Base-by-base conservation (phyloP, 2,329 filamentous ascomycete genomes). In the Cadophora sp. region DNA sequence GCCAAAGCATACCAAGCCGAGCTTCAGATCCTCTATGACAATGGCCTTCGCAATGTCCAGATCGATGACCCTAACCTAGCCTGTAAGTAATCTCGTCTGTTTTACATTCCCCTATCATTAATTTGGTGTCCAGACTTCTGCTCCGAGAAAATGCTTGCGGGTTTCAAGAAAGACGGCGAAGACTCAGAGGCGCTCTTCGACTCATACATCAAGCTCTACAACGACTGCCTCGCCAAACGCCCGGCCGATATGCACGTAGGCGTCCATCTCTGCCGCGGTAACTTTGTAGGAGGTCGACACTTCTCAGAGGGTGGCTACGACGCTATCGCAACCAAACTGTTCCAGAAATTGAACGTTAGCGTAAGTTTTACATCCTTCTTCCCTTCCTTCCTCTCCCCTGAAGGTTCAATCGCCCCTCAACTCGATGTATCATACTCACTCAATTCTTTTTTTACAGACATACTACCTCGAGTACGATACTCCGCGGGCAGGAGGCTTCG, bases 161-260 rank as follows among this genome's bases (percentile, higher is more conserved):
- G 90, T 19, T 93, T 90, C 87, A 86, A 86, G 64, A 85, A 85
- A 16, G 91, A 93, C 77, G 80, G 84, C 59, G 84, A 89, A 74
- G 93, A 94, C 77, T 86, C 86, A 64, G 90, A 92, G 59, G 88
- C 90, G 72, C 87, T 93, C 55, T 86, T 94, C 26, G 89, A 92
- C 73, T 87, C 89, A 31, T 94, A 94, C 80, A 91, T 94, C 78
- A 83, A 85, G 69, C 87, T 92, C 72, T 94, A 94, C 83, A 94
- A 94, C 78, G 89, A 91, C 78, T 87, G 85, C 75, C 84, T 92
- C 76, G 81, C 83, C 74, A 85, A 86, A 74, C 81, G 87, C 0
- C 90, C 91, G 0, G 78, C 83, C 1, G 91, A 94, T 76, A 87
- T 94, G 83, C 91, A 93, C 79, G 85, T 92, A 2, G 92, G 92